Evolutionary conservation across 2,329 filamentous ascomycete genomes (phyloP).

Genomic region (Stagonosporopsis chrysanthemi): DNA sequence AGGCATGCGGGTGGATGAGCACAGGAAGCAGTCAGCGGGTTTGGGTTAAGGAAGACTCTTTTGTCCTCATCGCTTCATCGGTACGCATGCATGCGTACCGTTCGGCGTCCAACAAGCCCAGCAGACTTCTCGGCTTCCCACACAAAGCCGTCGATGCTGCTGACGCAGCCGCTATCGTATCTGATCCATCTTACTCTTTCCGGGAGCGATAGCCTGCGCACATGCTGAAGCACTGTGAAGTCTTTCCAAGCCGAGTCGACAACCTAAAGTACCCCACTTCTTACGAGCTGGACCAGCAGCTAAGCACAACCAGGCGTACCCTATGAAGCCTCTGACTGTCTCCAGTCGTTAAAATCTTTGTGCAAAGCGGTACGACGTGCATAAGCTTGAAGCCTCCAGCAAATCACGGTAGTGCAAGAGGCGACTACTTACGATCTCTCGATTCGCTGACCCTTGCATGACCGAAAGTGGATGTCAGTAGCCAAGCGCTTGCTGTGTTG

Average conservation of each 20-base stretch:
- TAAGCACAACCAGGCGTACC: constrained; percentile 1
- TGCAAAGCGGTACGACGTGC: constrained; percentile 11
- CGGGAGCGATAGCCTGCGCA: constrained; percentile 5
- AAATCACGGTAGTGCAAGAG: constrained; percentile 11
- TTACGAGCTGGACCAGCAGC: constrained; percentile 4
- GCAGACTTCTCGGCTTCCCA: neutral
- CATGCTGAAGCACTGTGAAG: constrained; percentile 19
- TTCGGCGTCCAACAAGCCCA: neutral
- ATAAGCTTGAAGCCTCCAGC: constrained; percentile 5
- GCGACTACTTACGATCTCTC: constrained; percentile 6
- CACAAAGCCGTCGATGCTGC: neutral
- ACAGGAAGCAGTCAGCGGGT: neutral
- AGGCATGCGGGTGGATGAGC: neutral
- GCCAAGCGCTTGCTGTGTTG: constrained; percentile 3
- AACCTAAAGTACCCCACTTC: constrained; percentile 13
- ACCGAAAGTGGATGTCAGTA: neutral
- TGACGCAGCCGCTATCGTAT: constrained; percentile 8
- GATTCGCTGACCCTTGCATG: constrained; percentile 10
- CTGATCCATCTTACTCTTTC: neutral
- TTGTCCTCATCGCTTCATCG: neutral
- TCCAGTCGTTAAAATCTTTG: neutral
- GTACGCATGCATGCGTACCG: neutral
- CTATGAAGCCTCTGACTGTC: constrained; percentile 8
- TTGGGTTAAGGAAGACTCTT: neutral
- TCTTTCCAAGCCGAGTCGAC: constrained; percentile 17